Evolutionary conservation across 257 asterid species (phyloP), one percentile per base, ranked within the genome.

Genomic region (Gynochthodes officinalis): DNA sequence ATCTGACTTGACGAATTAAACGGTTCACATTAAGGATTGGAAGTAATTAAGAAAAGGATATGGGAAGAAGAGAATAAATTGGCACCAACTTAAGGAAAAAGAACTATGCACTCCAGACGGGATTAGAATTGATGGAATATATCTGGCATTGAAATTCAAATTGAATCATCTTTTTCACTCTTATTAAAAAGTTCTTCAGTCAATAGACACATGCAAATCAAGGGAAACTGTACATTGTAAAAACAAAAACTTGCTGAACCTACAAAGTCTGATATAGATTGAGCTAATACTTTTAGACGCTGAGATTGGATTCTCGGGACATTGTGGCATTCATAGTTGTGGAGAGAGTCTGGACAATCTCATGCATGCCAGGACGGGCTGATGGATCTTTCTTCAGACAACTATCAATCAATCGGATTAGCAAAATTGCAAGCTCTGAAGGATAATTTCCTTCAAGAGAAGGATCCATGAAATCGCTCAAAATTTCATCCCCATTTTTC

Each of bases 311-410:
- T 80, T 87, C 96, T 79, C 95, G 86, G n/a, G 96, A 83, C 21
- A 50, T 37, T 4, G 82, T 50, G 30, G 92, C 77, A 61, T 76
- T 73, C 58, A 86, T 77, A 43, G 88, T 69, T 76, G 88, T 86
- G 5, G 96, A 82, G 46, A 94, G 77, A 18, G 86, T 73, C 86
- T 85, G 91, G 53, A 86, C 86, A 71, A 89, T 76, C 32, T 85
- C 93, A 71, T 90, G 91, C 89, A 83, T 91, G 77, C 76, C 75
- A 0, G 96, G 97, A 52, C 97, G 90, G 48, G 75, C 79, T 0
- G 87, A 80, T 6, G 96, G 92, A 71, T 88, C 86, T 73, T 87
- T 89, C 81, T 83, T 73, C 28, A 91, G 74, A 86, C 98, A 91
- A 71, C 75, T 76, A 71, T 81, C 81, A 15, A 85, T 77, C 82